Conservation (phyloP, 331 rosid genomes). For the Prunus yedoensis region DNA sequence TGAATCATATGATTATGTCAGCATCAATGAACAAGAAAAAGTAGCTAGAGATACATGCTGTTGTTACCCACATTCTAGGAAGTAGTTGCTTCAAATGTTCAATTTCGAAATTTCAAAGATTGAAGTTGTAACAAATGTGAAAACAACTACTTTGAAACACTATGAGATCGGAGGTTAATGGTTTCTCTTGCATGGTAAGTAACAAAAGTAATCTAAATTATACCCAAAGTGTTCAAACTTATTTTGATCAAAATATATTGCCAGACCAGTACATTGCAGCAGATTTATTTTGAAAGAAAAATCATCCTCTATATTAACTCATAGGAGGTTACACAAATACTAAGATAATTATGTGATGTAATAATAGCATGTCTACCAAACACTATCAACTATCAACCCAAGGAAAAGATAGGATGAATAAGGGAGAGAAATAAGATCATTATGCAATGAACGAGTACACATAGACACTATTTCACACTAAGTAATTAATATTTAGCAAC, state of each 20-base stretch:
- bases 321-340: not conserved
- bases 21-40: not conserved
- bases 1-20: not conserved
- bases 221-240: not conserved
- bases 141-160: not conserved
- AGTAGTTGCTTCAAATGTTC: not conserved
- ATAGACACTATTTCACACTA: not conserved
- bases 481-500: not conserved
- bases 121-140: not conserved
- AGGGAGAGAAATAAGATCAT: conserved; percentile 2
- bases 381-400: not conserved
- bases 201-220: too few species aligned
- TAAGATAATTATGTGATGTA: not conserved
- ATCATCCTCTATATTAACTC: not conserved
- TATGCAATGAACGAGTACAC: not conserved
- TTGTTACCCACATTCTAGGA: not conserved
- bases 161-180: not conserved
- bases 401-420: too few species aligned
- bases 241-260: not conserved
- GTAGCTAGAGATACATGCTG: not conserved
- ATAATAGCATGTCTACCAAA: not conserved
- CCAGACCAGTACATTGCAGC: not conserved
- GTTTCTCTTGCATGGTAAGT: too few species aligned
- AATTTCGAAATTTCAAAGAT: not conserved
- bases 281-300: not conserved